phyloP scores from a whole-genome alignment of 1,284 basidiomycete genomes.

The Boletus putidus region DNA sequence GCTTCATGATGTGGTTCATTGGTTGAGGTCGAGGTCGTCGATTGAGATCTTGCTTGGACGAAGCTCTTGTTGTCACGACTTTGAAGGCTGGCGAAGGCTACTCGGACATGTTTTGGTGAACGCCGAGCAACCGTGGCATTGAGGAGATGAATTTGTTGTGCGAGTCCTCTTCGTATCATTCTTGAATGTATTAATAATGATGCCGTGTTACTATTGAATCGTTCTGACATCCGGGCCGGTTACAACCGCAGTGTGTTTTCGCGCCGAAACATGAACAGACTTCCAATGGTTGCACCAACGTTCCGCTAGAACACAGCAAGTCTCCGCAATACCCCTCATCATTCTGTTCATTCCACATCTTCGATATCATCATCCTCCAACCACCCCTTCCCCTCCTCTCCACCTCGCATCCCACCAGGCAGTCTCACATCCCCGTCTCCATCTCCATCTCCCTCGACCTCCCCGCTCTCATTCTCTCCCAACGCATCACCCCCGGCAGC shows the following conservation, averaged over 20 bases:
- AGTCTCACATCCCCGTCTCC: slow-evolving; percentile 30
- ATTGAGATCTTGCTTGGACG: slow-evolving; percentile 9
- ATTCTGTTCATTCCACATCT: slow-evolving; percentile 42
- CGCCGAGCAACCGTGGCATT: not conserved
- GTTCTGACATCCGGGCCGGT: too few relatives aligned
- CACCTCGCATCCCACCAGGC: slow-evolving; percentile 22
- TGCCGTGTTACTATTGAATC: too few relatives aligned
- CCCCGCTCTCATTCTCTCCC: slow-evolving; percentile 32
- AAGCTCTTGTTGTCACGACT: not conserved
- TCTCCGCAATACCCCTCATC: not conserved
- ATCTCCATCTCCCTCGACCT: slow-evolving; percentile 22
- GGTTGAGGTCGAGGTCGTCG: slow-evolving; percentile 11
- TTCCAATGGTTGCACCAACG: not conserved
- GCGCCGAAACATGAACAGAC: too few relatives aligned
- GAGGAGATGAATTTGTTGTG: not conserved
- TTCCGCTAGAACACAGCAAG: too few relatives aligned
- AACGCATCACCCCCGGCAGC: slow-evolving; percentile 33
- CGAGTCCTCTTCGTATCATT: slow-evolving; percentile 10
- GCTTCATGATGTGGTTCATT: not conserved
- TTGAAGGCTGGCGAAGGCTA: not conserved
- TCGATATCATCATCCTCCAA: slow-evolving; percentile 71
- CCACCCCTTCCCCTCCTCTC: slow-evolving; percentile 48
- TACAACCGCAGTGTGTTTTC: not conserved
- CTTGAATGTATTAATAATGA: too few relatives aligned
- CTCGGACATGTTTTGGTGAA: slow-evolving; percentile 1